These are phyloP conservation scores for Neurospora sp. DNA, from an alignment of 495 filamentous ascomycete species.

Conservation along the genomic window DNA sequence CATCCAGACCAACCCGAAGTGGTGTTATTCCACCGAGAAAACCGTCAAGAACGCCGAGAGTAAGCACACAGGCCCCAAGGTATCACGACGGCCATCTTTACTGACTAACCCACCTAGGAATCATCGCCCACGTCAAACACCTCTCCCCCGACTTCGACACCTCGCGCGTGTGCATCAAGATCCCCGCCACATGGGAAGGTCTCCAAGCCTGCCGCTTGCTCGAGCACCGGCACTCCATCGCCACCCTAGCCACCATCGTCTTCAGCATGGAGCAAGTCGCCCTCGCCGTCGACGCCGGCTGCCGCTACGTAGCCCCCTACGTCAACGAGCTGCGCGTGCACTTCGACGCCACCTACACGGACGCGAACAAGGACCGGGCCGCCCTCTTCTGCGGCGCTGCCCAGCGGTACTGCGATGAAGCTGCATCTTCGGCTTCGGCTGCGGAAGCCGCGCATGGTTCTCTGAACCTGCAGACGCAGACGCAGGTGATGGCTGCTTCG, in stretches of 20 bases:
- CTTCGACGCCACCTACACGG: slow-evolving; percentile 41
- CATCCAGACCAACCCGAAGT: slow-evolving; percentile 52
- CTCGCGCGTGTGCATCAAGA: slow-evolving; percentile 51
- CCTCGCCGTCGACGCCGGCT: slow-evolving; percentile 46
- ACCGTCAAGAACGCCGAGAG: slow-evolving; percentile 46
- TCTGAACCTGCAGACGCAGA: slow-evolving; percentile 20
- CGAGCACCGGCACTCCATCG: slow-evolving; percentile 35
- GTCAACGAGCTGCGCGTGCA: slow-evolving; percentile 57
- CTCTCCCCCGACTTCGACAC: slow-evolving; percentile 38
- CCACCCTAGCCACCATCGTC: slow-evolving; percentile 51
- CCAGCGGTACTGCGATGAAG: slow-evolving; percentile 43
- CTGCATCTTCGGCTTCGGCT: not conserved
- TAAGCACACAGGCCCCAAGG: slow-evolving; percentile 17
- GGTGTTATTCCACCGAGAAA: slow-evolving; percentile 41
- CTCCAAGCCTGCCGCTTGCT: slow-evolving; percentile 51
- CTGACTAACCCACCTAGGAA: not conserved
- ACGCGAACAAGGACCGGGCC: slow-evolving; percentile 28
- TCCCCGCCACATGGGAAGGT: slow-evolving; percentile 56
- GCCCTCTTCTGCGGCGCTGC: slow-evolving; percentile 41
- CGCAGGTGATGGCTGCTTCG: slow-evolving; percentile 47
- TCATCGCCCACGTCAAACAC: slow-evolving; percentile 26
- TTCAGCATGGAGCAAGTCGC: slow-evolving; percentile 50
- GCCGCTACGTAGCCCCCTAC: slow-evolving; percentile 52
- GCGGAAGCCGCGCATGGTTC: not conserved
- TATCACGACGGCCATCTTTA: slow-evolving; percentile 4